These are phyloP conservation scores for Heracleum sosnowskyi DNA, from an alignment of 129 eudicot genomes.

Conservation along the genomic window DNA sequence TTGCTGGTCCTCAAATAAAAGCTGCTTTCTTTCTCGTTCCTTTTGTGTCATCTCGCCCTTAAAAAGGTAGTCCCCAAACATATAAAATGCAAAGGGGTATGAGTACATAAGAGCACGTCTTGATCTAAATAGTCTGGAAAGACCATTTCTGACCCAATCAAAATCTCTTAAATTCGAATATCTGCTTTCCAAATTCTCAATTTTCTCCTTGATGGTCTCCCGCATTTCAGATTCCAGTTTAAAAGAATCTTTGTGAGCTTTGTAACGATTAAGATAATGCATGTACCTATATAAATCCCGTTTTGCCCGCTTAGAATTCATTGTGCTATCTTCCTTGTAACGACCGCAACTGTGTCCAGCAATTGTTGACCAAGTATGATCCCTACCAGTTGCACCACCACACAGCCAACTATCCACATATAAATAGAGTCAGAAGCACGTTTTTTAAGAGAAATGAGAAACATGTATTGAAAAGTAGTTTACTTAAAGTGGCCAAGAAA, in stretches of 20 bases:
- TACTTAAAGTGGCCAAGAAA: neutral
- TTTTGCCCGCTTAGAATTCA: slow-evolving; percentile 77
- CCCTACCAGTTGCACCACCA: slow-evolving; percentile 96
- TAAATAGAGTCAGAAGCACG: slow-evolving; percentile 15
- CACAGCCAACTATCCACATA: slow-evolving; percentile 76
- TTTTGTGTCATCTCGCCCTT: slow-evolving; percentile 73
- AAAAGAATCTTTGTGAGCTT: slow-evolving; percentile 53
- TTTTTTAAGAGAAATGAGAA: neutral
- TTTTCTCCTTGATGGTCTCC: slow-evolving; percentile 38
- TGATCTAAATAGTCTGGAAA: slow-evolving; percentile 71
- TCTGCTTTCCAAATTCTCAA: slow-evolving; percentile 30
- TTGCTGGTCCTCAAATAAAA: slow-evolving; percentile 91
- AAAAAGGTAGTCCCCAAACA: slow-evolving; percentile 85
- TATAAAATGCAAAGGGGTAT: slow-evolving; percentile 87
- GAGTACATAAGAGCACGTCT: slow-evolving; percentile 83
- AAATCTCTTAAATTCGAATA: slow-evolving; percentile 39
- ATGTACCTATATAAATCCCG: slow-evolving; percentile 77
- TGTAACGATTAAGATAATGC: slow-evolving; percentile 79
- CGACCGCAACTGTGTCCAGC: slow-evolving; percentile 94
- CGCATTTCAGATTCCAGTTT: slow-evolving; percentile 37
- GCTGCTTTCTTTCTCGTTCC: slow-evolving; percentile 69
- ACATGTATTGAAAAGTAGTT: neutral
- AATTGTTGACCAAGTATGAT: slow-evolving; percentile 80
- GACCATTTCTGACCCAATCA: slow-evolving; percentile 69
- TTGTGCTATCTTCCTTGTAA: slow-evolving; percentile 61